phyloP scores from a whole-genome alignment of 106 monocot genomes.

The Acorus gramineus region DNA sequence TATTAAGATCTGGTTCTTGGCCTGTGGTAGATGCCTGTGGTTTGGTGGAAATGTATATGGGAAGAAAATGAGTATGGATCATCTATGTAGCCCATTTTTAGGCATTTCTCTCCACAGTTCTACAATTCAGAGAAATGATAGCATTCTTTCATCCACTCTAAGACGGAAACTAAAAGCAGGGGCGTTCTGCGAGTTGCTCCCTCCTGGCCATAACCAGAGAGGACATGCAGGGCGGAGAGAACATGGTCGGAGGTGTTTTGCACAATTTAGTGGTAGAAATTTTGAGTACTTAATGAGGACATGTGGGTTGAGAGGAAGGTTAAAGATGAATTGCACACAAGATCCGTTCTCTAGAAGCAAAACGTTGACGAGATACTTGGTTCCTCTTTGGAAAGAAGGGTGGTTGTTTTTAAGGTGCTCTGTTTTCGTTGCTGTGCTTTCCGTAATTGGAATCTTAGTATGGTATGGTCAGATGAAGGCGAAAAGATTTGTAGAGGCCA shows the following conservation, averaged over 20 bases:
- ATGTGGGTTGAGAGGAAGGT: conserved; percentile 9
- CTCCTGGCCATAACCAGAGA: conserved; percentile 13
- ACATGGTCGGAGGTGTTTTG: background rate
- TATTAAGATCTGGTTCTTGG: conserved; percentile 59
- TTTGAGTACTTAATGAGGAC: conserved; percentile 13
- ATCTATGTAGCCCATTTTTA: conserved; percentile 27
- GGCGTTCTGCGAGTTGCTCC: conserved; percentile 11
- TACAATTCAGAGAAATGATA: conserved; percentile 11
- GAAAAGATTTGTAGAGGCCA: conserved; percentile 47
- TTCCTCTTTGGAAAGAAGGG: conserved; percentile 72
- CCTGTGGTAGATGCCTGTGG: conserved; percentile 30
- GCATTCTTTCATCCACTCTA: background rate
- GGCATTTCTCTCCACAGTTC: conserved; percentile 30
- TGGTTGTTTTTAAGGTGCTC: conserved; percentile 70
- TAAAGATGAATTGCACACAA: conserved; percentile 34
- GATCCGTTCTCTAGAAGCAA: conserved; percentile 34
- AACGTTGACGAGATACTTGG: conserved; percentile 27
- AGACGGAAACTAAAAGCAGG: conserved; percentile 6
- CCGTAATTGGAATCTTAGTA: conserved; percentile 53
- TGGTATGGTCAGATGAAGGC: conserved; percentile 77
- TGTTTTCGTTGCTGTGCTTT: conserved; percentile 57
- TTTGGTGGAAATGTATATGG: background rate
- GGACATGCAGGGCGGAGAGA: background rate
- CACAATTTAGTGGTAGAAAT: background rate
- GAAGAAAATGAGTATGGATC: conserved; percentile 31